Evolutionary conservation across 2,329 filamentous ascomycete species (phyloP).

Genomic region (Fusarium pininemorale): DNA sequence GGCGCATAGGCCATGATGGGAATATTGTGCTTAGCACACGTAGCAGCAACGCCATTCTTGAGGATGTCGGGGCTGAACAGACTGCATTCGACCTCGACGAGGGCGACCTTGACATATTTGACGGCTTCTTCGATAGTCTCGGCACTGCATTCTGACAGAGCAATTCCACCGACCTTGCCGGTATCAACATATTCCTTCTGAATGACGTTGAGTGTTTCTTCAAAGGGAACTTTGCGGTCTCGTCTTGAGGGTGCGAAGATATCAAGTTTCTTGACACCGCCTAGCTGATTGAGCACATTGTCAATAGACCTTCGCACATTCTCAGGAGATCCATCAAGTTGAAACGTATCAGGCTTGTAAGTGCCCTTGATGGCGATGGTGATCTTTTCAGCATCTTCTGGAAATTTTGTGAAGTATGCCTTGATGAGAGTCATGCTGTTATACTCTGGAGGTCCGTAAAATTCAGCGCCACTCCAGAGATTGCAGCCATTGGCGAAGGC

Average conservation of each 20-base stretch:
- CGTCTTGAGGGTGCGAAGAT: conserved; percentile 68
- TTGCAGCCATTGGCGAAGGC: conserved; percentile 57
- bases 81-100: conserved; percentile 65
- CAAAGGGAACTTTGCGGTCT: conserved; percentile 59
- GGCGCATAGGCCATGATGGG: conserved; percentile 79
- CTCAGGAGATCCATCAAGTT: conserved; percentile 62
- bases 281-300: conserved; percentile 59
- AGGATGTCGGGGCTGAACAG: conserved; percentile 60
- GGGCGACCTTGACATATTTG: conserved; percentile 54
- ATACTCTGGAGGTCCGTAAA: conserved; percentile 68
- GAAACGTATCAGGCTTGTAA: conserved; percentile 46
- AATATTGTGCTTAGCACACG: conserved; percentile 71
- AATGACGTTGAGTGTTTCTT: conserved; percentile 54
- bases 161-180: conserved; percentile 61
- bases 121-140: conserved; percentile 59
- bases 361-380: conserved; percentile 71
- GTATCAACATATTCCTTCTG: conserved; percentile 59
- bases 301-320: conserved; percentile 67
- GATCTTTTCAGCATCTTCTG: conserved; percentile 70
- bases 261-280: conserved; percentile 68
- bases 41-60: conserved; percentile 60
- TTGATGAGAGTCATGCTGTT: conserved; percentile 69
- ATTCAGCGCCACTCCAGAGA: conserved; percentile 71
- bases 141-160: conserved; percentile 61
- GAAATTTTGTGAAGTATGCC: conserved; percentile 70